Conservation (phyloP, 2,329 filamentous ascomycete species). For the Ophiostoma himal-ulmi region DNA sequence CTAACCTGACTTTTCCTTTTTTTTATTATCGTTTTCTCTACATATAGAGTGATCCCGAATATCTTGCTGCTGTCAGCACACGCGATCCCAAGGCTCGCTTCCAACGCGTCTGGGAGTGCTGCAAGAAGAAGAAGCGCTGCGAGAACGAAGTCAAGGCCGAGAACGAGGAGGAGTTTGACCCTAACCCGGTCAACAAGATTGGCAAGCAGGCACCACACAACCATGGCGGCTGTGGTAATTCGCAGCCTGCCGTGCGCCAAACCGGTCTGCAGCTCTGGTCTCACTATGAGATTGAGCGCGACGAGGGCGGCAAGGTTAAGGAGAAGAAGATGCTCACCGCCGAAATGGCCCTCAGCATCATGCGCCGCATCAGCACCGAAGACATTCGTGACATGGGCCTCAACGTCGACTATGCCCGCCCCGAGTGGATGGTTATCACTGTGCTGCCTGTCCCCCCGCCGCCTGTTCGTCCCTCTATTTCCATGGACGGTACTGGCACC, state of each 20-base stretch:
- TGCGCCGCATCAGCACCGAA: constrained; percentile 74
- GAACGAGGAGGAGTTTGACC: constrained; percentile 61
- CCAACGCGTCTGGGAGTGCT: constrained; percentile 83
- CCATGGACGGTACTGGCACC: constrained; percentile 87
- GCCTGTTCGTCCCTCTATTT: constrained; percentile 92
- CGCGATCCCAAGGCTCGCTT: constrained; percentile 94
- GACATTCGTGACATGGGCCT: constrained; percentile 84
- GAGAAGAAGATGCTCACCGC: constrained; percentile 81
- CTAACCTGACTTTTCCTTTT: constrained; percentile 50
- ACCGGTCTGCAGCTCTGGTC: constrained; percentile 77
- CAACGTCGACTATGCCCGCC: constrained; percentile 89
- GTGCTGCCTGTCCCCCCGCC: constrained; percentile 93
- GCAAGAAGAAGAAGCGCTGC: constrained; percentile 81
- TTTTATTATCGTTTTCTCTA: not conserved
- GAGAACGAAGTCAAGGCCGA: constrained; percentile 63
- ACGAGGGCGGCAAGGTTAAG: constrained; percentile 66
- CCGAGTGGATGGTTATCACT: constrained; percentile 97
- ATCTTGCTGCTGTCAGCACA: constrained; percentile 71
- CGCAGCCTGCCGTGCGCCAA: constrained; percentile 81
- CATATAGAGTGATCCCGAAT: constrained; percentile 73
- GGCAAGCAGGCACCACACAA: constrained; percentile 46
- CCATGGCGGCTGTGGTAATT: constrained; percentile 91
- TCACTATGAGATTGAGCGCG: constrained; percentile 67
- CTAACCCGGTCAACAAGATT: constrained; percentile 35
- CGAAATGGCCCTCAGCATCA: constrained; percentile 76